Percentiles rank a stretch among this genome's conserved stretches.
Evolutionary conservation across 2,329 filamentous ascomycete species (phyloP).

Genomic region (Pseudogymnoascus sp.): DNA sequence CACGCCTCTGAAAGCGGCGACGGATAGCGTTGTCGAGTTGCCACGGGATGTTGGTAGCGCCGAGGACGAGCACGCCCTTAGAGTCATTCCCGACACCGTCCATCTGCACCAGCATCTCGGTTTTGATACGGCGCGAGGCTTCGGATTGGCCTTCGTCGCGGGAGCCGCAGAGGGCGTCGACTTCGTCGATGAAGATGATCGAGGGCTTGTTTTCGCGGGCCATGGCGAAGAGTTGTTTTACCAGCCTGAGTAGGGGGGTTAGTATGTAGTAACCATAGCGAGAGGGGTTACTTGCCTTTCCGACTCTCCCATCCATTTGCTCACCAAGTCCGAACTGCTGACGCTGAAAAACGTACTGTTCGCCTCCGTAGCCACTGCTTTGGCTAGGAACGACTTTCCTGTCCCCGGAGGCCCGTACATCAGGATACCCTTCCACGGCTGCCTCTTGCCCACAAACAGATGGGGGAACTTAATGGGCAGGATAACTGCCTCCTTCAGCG

Average conservation of each 20-base stretch:
- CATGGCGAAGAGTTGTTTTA: constrained; percentile 96
- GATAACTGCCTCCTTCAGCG: constrained; percentile 94
- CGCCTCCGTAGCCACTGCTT: constrained; percentile 94
- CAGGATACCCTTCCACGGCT: constrained; percentile 97
- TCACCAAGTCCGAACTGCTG: constrained; percentile 92
- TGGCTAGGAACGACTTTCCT: constrained; percentile 94
- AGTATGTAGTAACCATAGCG: background rate
- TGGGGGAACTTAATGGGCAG: constrained; percentile 97
- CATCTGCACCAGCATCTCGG: constrained; percentile 97
- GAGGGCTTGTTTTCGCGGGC: constrained; percentile 95
- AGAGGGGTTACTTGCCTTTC: constrained; percentile 61
- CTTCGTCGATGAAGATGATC: constrained; percentile 98
- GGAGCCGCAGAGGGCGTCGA: constrained; percentile 91
- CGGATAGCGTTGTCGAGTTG: constrained; percentile 94
- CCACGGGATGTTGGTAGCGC: constrained; percentile 98
- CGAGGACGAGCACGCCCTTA: constrained; percentile 86
- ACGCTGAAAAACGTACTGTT: constrained; percentile 99
- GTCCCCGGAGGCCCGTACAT: constrained; percentile 94
- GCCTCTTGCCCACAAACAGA: constrained; percentile 88
- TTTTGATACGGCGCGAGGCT: constrained; percentile 95
- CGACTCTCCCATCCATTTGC: constrained; percentile 99
- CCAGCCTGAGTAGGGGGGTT: constrained; percentile 41
- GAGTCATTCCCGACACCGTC: constrained; percentile 96
- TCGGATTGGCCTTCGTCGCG: constrained; percentile 93
- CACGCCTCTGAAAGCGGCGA: constrained; percentile 87